phyloP scores from a whole-genome alignment of 306 rosid genomes.

The Oxytropis ochrocephala region DNA sequence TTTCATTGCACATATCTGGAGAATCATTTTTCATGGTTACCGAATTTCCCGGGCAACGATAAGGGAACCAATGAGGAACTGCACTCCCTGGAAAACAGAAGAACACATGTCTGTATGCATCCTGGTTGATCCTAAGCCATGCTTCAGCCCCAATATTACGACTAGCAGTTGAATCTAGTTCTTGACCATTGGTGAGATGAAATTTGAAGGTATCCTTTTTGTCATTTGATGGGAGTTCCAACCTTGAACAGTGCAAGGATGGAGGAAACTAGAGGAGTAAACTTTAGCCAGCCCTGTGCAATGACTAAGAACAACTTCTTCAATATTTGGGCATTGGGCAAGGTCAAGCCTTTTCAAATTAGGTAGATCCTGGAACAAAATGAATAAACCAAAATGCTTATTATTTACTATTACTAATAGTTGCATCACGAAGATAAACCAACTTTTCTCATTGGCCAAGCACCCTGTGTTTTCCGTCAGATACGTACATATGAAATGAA shows the following conservation, averaged over 20 bases:
- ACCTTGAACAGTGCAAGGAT: too few species aligned
- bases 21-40: not conserved
- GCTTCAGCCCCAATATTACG: not conserved
- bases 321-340: slow-evolving; percentile 12
- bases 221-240: not conserved
- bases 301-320: slow-evolving; percentile 13
- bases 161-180: not conserved
- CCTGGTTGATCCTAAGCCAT: not conserved
- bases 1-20: too few species aligned
- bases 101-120: not conserved
- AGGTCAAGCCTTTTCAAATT: slow-evolving; percentile 25
- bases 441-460: too few species aligned
- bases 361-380: not conserved
- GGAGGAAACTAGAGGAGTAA: slow-evolving; percentile 20
- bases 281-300: not conserved
- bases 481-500: too few species aligned
- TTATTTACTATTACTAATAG: too few species aligned
- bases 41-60: not conserved
- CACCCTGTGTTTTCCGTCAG: too few species aligned
- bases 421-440: too few species aligned
- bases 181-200: not conserved
- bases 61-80: not conserved
- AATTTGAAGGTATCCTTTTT: not conserved
- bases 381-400: not conserved
- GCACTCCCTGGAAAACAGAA: not conserved